A percentile compares a stretch with the other conserved stretches of the same genome.
phyloP scores from a whole-genome alignment of 1,139 yeast species.

The Pichia sp. region DNA sequence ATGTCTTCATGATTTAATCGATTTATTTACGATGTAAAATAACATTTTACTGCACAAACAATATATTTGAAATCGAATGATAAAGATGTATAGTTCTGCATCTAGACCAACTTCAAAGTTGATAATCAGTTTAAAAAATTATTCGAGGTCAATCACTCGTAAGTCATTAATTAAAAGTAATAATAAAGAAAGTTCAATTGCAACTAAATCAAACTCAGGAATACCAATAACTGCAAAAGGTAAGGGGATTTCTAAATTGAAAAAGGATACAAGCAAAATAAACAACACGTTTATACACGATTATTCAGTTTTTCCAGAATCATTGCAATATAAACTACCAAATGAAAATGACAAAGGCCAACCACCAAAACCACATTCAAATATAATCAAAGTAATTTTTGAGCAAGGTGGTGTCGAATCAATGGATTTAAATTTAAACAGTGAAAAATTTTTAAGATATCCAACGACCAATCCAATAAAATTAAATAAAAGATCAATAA shows the following conservation, averaged over 20 bases:
- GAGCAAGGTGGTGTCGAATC: conserved; percentile 30
- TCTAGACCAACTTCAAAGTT: neutral
- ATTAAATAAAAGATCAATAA: conserved; percentile 36
- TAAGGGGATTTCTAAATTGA: conserved; percentile 12
- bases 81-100: neutral
- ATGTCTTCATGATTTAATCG: neutral
- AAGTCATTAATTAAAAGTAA: conserved; percentile 10
- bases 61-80: neutral
- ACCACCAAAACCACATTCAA: conserved; percentile 20
- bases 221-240: conserved; percentile 11
- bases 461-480: conserved; percentile 44
- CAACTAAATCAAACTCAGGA: neutral
- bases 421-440: conserved; percentile 23
- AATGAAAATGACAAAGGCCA: conserved; percentile 16
- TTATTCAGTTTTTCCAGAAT: conserved; percentile 33
- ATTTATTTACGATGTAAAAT: neutral
- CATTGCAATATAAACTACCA: conserved; percentile 33
- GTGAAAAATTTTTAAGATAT: conserved; percentile 33
- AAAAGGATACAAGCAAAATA: conserved; percentile 10
- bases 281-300: conserved; percentile 28
- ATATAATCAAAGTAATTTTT: conserved; percentile 22
- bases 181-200: conserved; percentile 4
- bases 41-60: neutral
- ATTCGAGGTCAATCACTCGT: conserved; percentile 7
- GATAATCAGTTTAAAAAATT: neutral